Evolutionary conservation across 2,329 filamentous ascomycete species (phyloP).

Genomic region (Fusarium odoratissimum): DNA sequence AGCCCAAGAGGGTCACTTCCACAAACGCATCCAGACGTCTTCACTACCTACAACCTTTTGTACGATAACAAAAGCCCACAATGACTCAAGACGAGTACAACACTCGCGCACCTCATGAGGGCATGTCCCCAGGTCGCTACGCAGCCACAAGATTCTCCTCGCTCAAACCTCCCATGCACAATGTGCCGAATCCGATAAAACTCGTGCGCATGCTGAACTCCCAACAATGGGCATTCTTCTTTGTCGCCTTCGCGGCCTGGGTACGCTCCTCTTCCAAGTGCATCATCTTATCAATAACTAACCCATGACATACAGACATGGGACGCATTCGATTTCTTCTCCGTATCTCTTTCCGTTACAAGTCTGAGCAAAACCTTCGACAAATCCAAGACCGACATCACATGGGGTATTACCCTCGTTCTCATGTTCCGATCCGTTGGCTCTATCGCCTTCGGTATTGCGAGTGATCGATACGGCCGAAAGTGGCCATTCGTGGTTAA

Average conservation of each 20-base stretch:
- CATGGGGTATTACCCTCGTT: slow-evolving; percentile 73
- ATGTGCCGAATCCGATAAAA: slow-evolving; percentile 64
- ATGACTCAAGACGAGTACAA: slow-evolving; percentile 46
- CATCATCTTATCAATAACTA: not conserved
- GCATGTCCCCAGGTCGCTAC: slow-evolving; percentile 62
- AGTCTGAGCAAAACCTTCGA: slow-evolving; percentile 65
- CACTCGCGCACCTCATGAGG: slow-evolving; percentile 58
- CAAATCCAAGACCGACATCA: slow-evolving; percentile 67
- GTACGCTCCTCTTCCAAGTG: slow-evolving; percentile 48
- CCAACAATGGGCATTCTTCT: slow-evolving; percentile 67
- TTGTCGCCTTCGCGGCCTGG: slow-evolving; percentile 67
- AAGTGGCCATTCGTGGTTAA: slow-evolving; percentile 82
- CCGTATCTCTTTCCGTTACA: slow-evolving; percentile 69
- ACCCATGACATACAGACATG: slow-evolving; percentile 57
- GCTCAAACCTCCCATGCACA: slow-evolving; percentile 68
- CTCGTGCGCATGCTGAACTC: slow-evolving; percentile 61
- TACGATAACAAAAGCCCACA: not conserved
- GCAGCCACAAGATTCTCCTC: slow-evolving; percentile 63
- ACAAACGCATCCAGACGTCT: not conserved
- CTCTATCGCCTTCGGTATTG: slow-evolving; percentile 65
- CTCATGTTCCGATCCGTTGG: slow-evolving; percentile 71
- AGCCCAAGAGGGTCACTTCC: not conserved
- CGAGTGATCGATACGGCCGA: slow-evolving; percentile 66
- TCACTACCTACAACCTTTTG: not conserved
- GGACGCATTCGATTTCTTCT: slow-evolving; percentile 76